Conservation (phyloP, 1,284 basidiomycete species). For the Naganishia cerealis region DNA sequence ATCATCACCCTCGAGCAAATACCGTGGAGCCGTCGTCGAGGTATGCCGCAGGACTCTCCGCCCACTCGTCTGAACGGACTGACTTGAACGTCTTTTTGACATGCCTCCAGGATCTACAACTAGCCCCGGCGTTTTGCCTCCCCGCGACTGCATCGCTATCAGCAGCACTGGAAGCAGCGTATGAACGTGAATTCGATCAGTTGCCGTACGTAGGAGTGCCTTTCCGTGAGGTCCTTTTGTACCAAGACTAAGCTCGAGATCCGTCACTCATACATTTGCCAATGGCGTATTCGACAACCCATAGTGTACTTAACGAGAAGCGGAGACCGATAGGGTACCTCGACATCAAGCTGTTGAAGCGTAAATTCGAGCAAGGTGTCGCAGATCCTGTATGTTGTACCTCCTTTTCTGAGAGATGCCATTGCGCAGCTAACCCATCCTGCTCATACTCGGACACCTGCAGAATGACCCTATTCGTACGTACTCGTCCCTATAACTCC, state of each 20-base stretch:
- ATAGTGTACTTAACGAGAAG: constrained; percentile 70
- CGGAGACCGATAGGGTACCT: constrained; percentile 78
- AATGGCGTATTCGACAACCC: no score
- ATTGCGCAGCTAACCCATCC: not conserved
- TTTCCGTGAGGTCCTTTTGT: not conserved
- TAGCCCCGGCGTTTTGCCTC: constrained; percentile 83
- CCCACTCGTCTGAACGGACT: constrained; percentile 21
- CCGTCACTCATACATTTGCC: not conserved
- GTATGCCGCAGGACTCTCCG: constrained; percentile 50
- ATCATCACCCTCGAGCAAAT: constrained; percentile 23
- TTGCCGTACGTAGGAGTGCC: constrained; percentile 71
- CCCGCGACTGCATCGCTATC: constrained; percentile 68
- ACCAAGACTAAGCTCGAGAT: not conserved
- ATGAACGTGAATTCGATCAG: constrained; percentile 85
- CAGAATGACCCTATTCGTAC: constrained; percentile 39
- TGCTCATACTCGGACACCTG: not conserved
- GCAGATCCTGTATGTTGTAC: constrained; percentile 59
- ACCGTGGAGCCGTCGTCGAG: constrained; percentile 50
- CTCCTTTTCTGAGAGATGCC: constrained; percentile 7
- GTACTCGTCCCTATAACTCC: constrained; percentile 72
- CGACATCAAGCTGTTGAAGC: constrained; percentile 70
- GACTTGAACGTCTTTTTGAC: constrained; percentile 20
- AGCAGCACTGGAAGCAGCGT: constrained; percentile 76
- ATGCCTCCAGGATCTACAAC: constrained; percentile 70
- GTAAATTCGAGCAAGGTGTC: constrained; percentile 70